Conservation (phyloP, 352 stramenopile genomes). For the Aphanomyces astaci region DNA sequence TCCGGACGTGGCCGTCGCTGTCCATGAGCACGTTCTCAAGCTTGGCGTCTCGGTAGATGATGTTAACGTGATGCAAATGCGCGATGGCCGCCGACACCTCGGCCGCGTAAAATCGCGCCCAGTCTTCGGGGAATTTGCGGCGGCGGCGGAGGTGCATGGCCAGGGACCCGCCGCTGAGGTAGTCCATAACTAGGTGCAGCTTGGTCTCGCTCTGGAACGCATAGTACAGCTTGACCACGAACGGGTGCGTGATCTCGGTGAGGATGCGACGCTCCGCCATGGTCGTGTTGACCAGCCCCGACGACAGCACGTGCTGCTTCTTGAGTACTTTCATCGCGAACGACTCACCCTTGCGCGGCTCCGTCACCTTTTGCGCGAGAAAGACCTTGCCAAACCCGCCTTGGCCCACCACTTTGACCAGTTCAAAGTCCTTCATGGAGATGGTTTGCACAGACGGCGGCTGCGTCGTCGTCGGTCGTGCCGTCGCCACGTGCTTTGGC, state of each 20-base stretch:
- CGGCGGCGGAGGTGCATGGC: conserved; percentile 84
- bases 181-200: conserved; percentile 91
- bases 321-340: conserved; percentile 98
- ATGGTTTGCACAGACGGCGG: conserved; percentile 34
- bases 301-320: conserved; percentile 88
- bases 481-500: conserved; percentile 57
- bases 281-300: conserved; percentile 88
- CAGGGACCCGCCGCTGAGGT: conserved; percentile 85
- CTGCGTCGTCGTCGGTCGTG: conserved; percentile 24
- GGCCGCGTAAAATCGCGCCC: conserved; percentile 88
- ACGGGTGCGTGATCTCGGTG: conserved; percentile 88
- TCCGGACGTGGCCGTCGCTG: conserved; percentile 89
- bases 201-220: conserved; percentile 92
- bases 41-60: conserved; percentile 95
- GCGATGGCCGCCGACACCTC: conserved; percentile 89
- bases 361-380: conserved; percentile 90
- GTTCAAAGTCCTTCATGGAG: conserved; percentile 90
- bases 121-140: conserved; percentile 84
- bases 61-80: conserved; percentile 90
- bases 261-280: conserved; percentile 90
- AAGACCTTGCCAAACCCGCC: conserved; percentile 98
- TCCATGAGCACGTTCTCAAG: conserved; percentile 94
- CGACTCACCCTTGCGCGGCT: conserved; percentile 85
- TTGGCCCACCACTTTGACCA: conserved; percentile 97
- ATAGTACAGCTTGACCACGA: conserved; percentile 92